Evolutionary conservation across 768 basidiomycete species (phyloP).

Genomic region (Termitomyces sp.): DNA sequence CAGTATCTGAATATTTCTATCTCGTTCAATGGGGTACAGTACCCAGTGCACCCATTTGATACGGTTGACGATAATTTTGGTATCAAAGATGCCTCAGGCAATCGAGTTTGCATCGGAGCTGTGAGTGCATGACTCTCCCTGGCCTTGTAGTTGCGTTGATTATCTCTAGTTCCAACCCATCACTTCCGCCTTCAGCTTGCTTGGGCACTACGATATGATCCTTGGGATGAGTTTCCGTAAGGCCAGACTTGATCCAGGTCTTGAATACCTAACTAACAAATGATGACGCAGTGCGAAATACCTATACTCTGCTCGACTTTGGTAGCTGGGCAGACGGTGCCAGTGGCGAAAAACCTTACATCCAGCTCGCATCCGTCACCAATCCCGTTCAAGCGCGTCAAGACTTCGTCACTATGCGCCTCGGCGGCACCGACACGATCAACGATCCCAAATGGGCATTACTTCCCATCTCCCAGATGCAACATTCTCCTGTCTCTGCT

Average conservation of each 20-base stretch:
- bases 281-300: slow-evolving; percentile 60
- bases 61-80: slow-evolving; percentile 56
- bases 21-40: slow-evolving; percentile 65
- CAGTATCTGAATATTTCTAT: slow-evolving; percentile 70
- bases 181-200: slow-evolving; percentile 71
- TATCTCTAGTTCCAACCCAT: slow-evolving; percentile 75
- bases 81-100: slow-evolving; percentile 44
- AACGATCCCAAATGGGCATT: slow-evolving; percentile 52
- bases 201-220: slow-evolving; percentile 80
- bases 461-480: slow-evolving; percentile 54
- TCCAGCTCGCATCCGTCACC: slow-evolving; percentile 67
- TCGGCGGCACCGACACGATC: slow-evolving; percentile 57
- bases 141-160: not conserved
- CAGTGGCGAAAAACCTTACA: slow-evolving; percentile 53
- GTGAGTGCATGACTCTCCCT: slow-evolving; percentile 33
- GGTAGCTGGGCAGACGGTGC: slow-evolving; percentile 60
- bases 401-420: slow-evolving; percentile 65
- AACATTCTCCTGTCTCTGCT: slow-evolving; percentile 59
- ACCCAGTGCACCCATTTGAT: slow-evolving; percentile 75
- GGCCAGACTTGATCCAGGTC: slow-evolving; percentile 16
- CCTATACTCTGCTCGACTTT: slow-evolving; percentile 69
- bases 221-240: slow-evolving; percentile 78
- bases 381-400: slow-evolving; percentile 45
- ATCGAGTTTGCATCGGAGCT: slow-evolving; percentile 60
- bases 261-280: slow-evolving; percentile 1